These are phyloP conservation scores for Pyronema domesticum DNA, from an alignment of 495 filamentous ascomycete genomes.

Conservation along the genomic window DNA sequence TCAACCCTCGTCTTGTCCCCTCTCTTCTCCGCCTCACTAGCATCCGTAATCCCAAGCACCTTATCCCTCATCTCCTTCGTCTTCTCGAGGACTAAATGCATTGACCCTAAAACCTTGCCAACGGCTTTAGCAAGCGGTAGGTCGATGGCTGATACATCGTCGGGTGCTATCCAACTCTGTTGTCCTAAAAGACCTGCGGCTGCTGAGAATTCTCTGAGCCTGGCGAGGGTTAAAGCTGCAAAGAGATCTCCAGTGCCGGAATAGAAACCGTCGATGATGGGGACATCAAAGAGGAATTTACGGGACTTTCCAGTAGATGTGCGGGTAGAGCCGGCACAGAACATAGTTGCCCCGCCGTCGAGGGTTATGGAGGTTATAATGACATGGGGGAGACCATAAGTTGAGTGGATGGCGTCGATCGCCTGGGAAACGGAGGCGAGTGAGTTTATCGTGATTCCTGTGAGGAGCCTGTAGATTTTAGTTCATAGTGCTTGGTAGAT, in stretches of 20 bases:
- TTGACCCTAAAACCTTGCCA: slow-evolving; percentile 78
- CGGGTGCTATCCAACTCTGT: slow-evolving; percentile 49
- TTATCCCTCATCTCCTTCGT: slow-evolving; percentile 52
- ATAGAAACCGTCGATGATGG: slow-evolving; percentile 79
- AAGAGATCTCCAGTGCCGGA: slow-evolving; percentile 98
- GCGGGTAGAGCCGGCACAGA: slow-evolving; percentile 17
- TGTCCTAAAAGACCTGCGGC: slow-evolving; percentile 30
- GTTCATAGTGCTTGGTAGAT: not conserved
- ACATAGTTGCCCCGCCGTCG: slow-evolving; percentile 17
- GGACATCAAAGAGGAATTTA: slow-evolving; percentile 67
- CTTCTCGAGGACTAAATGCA: slow-evolving; percentile 67
- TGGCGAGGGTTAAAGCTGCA: slow-evolving; percentile 69
- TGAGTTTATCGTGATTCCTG: slow-evolving; percentile 63
- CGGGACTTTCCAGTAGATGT: slow-evolving; percentile 31
- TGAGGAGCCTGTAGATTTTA: slow-evolving; percentile 44
- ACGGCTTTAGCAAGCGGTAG: slow-evolving; percentile 66
- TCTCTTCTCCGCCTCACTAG: slow-evolving; percentile 21
- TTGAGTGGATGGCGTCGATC: slow-evolving; percentile 56
- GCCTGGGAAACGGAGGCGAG: slow-evolving; percentile 51
- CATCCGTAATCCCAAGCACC: slow-evolving; percentile 30
- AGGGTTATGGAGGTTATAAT: slow-evolving; percentile 68
- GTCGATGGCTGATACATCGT: slow-evolving; percentile 46
- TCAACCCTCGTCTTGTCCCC: slow-evolving; percentile 13
- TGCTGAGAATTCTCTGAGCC: slow-evolving; percentile 58
- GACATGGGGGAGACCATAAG: slow-evolving; percentile 68